Conservation (phyloP, 2,329 filamentous ascomycete genomes). For the Aureobasidium uvarum region DNA sequence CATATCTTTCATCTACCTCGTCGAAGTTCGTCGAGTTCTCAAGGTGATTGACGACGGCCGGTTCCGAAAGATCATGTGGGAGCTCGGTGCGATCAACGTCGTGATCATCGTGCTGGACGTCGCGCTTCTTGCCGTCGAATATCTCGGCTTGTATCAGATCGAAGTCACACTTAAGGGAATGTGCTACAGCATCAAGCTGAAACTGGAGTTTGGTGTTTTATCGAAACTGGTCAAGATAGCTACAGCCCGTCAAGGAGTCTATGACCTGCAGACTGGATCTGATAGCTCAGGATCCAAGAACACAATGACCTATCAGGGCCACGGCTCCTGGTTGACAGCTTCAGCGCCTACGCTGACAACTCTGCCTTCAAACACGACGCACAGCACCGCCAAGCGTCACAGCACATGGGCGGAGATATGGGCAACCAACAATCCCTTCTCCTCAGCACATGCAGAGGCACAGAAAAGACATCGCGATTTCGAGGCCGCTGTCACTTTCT, state of each 20-base stretch:
- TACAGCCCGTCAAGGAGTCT: constrained; percentile 19
- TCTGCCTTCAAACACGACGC: constrained; percentile 2
- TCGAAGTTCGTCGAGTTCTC: constrained; percentile 30
- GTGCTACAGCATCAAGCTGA: constrained; percentile 35
- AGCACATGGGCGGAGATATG: constrained; percentile 4
- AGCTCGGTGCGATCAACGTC: constrained; percentile 41
- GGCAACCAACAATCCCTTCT: neutral
- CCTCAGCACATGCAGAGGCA: neutral
- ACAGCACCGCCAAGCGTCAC: constrained; percentile 1
- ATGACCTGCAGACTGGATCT: constrained; percentile 1
- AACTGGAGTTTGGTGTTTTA: constrained; percentile 36
- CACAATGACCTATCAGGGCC: constrained; percentile 5
- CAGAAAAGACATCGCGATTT: constrained; percentile 10
- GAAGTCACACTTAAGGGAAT: constrained; percentile 43
- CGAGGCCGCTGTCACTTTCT: constrained; percentile 7
- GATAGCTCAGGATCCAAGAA: neutral
- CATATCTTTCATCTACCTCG: constrained; percentile 37
- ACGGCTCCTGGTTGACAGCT: neutral
- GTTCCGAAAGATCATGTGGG: constrained; percentile 38
- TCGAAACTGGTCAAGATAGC: constrained; percentile 33
- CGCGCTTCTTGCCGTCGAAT: constrained; percentile 39
- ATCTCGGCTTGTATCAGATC: constrained; percentile 37
- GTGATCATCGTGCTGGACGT: constrained; percentile 42
- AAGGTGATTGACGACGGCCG: constrained; percentile 24
- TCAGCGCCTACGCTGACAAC: neutral